A percentile compares a stretch with the other conserved stretches of the same genome.
phyloP scores from a whole-genome alignment of 805 yeast genomes.

The Kodamaea lidongshanica region DNA sequence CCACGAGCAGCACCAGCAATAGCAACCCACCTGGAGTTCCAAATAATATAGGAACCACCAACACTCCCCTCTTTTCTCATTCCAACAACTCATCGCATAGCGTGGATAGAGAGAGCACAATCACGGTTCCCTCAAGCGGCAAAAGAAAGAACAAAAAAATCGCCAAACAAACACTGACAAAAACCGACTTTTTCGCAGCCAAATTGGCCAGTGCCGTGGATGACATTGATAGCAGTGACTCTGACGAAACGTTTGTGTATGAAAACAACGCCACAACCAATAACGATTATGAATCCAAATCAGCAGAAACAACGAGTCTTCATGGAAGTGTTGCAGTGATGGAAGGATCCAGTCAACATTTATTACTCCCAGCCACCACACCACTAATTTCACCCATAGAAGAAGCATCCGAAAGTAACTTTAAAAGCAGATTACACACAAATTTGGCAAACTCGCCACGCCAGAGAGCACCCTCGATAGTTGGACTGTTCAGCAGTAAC shows the following conservation, averaged over 20 bases:
- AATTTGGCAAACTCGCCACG: constrained; percentile 4
- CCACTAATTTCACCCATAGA: neutral
- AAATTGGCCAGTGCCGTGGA: constrained; percentile 90
- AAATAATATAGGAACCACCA: too few species aligned
- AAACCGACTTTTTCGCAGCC: constrained; percentile 93
- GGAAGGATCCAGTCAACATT: neutral
- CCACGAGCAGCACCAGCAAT: constrained; percentile 1
- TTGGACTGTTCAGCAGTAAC: constrained; percentile 18
- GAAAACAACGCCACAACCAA: constrained; percentile 39
- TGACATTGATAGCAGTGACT: constrained; percentile 79
- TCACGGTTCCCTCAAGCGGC: neutral
- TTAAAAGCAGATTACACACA: too few species aligned
- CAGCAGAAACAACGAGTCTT: constrained; percentile 9
- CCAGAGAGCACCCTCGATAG: constrained; percentile 11
- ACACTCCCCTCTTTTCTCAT: neutral
- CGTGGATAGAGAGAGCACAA: constrained; percentile 4
- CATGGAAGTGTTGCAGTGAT: constrained; percentile 10
- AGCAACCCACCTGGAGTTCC: constrained; percentile 2
- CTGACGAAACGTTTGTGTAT: constrained; percentile 95
- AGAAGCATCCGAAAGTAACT: constrained; percentile 4
- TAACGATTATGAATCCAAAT: constrained; percentile 1
- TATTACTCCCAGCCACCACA: constrained; percentile 2
- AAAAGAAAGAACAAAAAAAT: constrained; percentile 23
- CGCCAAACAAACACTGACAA: constrained; percentile 53
- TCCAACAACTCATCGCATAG: constrained; percentile 5